phyloP scores from a whole-genome alignment of 179 eudicot genomes.

The Spergularia azorica region DNA sequence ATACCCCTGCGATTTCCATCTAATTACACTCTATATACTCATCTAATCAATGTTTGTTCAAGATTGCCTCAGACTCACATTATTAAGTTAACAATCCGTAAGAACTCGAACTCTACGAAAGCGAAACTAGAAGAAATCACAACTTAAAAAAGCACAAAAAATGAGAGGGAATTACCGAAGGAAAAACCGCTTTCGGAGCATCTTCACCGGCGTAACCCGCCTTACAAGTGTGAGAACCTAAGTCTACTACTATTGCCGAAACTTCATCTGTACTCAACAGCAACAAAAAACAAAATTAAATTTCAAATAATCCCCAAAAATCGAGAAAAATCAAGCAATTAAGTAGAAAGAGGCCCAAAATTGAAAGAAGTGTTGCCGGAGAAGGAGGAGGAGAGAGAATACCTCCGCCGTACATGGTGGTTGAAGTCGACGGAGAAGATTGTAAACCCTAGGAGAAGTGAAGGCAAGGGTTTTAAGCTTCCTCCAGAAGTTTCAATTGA shows the following conservation, averaged over 20 bases:
- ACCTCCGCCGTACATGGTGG: constrained; percentile 24
- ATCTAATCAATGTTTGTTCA: too few species aligned
- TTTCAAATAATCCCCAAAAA: neutral
- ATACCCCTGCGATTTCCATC: too few species aligned
- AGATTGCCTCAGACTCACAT: too few species aligned
- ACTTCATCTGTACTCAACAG: constrained; percentile 72
- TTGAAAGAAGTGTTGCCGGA: neutral
- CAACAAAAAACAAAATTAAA: neutral
- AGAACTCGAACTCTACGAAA: neutral
- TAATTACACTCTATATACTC: too few species aligned
- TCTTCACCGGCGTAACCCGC: constrained; percentile 99
- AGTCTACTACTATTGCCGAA: constrained; percentile 83
- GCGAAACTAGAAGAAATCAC: neutral
- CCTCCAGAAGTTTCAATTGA: too few species aligned
- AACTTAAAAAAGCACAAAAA: neutral
- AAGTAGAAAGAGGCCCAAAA: neutral
- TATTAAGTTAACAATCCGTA: neutral
- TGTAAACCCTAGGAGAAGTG: neutral
- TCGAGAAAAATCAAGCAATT: neutral
- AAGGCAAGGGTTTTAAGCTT: neutral
- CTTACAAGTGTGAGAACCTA: constrained; percentile 94
- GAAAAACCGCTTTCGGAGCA: constrained; percentile 97
- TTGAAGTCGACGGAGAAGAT: neutral
- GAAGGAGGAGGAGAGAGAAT: neutral
- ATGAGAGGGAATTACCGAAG: constrained; percentile 58